A percentile compares a stretch with the other conserved stretches of the same genome.
Evolutionary conservation across 192 early-diverging fungal species (phyloP).

Genomic region (Spizellomyces sp.): DNA sequence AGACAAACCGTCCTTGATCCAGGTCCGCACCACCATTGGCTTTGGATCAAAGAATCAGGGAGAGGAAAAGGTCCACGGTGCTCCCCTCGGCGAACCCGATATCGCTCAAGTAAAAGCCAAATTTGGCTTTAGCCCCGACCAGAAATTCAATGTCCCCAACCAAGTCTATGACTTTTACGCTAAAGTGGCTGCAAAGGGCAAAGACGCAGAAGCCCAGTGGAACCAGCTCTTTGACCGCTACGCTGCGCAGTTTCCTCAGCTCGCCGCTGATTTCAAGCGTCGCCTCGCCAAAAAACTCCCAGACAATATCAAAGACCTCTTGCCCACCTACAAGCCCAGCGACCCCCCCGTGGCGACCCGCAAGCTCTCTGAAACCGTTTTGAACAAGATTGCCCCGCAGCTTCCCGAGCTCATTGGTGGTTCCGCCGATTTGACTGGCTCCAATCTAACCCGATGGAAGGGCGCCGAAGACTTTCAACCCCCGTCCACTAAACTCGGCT

Average conservation of each 20-base stretch:
- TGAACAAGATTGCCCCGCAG: slow-evolving; percentile 77
- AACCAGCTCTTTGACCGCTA: slow-evolving; percentile 73
- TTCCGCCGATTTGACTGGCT: slow-evolving; percentile 95
- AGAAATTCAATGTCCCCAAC: slow-evolving; percentile 73
- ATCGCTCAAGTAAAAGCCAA: slow-evolving; percentile 68
- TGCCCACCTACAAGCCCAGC: slow-evolving; percentile 81
- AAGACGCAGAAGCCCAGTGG: slow-evolving; percentile 75
- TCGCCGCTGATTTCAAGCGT: slow-evolving; percentile 72
- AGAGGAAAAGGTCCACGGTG: slow-evolving; percentile 91
- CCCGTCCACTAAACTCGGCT: slow-evolving; percentile 66
- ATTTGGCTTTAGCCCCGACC: slow-evolving; percentile 81
- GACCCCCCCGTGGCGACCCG: slow-evolving; percentile 80
- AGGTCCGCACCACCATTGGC: slow-evolving; percentile 90
- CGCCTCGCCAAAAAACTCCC: slow-evolving; percentile 71
- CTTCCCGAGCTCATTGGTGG: slow-evolving; percentile 91
- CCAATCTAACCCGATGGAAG: slow-evolving; percentile 97
- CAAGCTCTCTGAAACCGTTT: slow-evolving; percentile 52
- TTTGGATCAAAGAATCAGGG: slow-evolving; percentile 88
- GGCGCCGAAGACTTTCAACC: slow-evolving; percentile 82
- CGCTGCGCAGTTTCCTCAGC: slow-evolving; percentile 64
- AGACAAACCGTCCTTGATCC: slow-evolving; percentile 88
- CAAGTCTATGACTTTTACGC: slow-evolving; percentile 56
- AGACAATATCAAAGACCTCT: slow-evolving; percentile 64
- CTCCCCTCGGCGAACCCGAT: slow-evolving; percentile 78
- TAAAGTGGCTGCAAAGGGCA: slow-evolving; percentile 60